Evolutionary conservation across 805 yeast species (phyloP), one percentile per base, ranked within the genome.

Genomic region (Starmerella floris): DNA sequence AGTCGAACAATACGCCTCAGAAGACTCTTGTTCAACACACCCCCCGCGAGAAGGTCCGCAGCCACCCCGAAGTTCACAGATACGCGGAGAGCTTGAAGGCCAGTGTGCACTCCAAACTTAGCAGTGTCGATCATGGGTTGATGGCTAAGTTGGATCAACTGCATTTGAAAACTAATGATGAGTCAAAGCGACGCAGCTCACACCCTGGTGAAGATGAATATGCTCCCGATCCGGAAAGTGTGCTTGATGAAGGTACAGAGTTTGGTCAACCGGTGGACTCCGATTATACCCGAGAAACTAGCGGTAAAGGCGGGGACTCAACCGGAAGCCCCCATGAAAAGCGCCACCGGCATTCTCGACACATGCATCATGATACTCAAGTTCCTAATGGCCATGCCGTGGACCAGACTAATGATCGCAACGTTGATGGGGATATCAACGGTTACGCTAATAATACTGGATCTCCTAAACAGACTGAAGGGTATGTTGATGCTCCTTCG

Each of bases 201-300:
- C 15, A 30, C 8, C 17, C 32, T 10, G 32, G 15, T 8, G 28
- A 25, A 13, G 28, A 13, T 25, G 28, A 25, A 25, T 9, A 25
- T 13, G 8, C 8, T 25, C 13, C 13, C 28, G 13, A 25, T 25
- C 8, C 8, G 8, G 13, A 25, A 13, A 25, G 13, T 13, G 34
- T 31, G 22, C 39, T 40, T 17, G 39, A 31, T 21, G 34, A 22
- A n/a, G 43, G 37, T 4, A 15, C 27, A 3, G 43, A 40, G 30
- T 31, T 17, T 22, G 34, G 28, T 9, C 13, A 9, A 8, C 28
- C 28, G 11, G 28, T 25, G 28, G 28, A 25, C 28, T 13, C 13
- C n/a, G n/a, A n/a, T n/a, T n/a, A n/a, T n/a, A n/a, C n/a, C n/a
- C n/a, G n/a, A n/a, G n/a, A n/a, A n/a, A n/a, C n/a, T n/a, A n/a